These are phyloP conservation scores for Alternaria sp. DNA, from an alignment of 2,329 filamentous ascomycete species.

Conservation along the genomic window DNA sequence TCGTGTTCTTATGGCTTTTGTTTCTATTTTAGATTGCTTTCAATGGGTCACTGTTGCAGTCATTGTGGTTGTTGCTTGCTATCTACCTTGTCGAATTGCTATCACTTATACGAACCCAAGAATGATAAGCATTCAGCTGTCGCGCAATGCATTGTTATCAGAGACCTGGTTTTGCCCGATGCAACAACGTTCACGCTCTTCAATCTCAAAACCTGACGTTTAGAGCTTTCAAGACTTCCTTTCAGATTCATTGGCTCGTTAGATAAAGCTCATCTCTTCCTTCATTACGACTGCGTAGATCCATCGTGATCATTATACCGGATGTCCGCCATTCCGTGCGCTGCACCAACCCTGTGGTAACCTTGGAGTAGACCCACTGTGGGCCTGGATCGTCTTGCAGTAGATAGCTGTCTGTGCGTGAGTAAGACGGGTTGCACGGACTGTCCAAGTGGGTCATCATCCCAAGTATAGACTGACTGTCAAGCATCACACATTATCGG, in stretches of 20 bases:
- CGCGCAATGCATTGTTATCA: background rate
- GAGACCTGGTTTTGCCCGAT: background rate
- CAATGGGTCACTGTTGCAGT: background rate
- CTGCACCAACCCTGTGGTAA: background rate
- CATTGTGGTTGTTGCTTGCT: background rate
- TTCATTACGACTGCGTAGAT: background rate
- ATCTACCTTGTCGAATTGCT: background rate
- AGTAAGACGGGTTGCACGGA: background rate
- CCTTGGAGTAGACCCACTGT: background rate
- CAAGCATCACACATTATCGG: background rate
- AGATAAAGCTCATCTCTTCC: too few species aligned
- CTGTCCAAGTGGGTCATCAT: background rate
- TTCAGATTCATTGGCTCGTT: background rate
- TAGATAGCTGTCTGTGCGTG: constrained; percentile 5
- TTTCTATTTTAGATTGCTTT: background rate
- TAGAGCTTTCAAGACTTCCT: background rate
- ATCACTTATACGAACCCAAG: background rate
- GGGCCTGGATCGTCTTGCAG: constrained; percentile 2
- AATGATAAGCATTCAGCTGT: background rate
- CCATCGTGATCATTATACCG: background rate
- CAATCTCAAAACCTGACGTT: background rate
- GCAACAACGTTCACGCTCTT: background rate
- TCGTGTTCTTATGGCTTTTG: background rate
- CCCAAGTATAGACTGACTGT: background rate
- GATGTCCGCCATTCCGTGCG: background rate